Evolutionary conservation across 1,284 basidiomycete species (phyloP), one percentile per base, ranked within the genome.

Genomic region (Fistulinella staudtii): DNA sequence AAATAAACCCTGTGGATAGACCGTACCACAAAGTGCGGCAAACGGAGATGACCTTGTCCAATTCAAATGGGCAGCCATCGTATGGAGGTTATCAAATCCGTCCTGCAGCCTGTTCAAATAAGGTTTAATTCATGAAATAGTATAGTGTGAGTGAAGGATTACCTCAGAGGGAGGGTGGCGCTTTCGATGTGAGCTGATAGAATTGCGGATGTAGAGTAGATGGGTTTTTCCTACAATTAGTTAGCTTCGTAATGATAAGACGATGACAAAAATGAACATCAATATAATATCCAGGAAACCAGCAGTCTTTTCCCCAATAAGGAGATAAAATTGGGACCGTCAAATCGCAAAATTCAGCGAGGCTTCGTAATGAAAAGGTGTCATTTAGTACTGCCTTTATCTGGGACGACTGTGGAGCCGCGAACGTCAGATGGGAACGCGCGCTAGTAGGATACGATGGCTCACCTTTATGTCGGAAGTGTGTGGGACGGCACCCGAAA

Each of bases 161-260:
- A 84, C 84, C 85, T 75, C 27, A 83, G 57, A 3, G 84, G 79
- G 25, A 86, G 68, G 3, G 85, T 88, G 11, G 66, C 69, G 24
- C 68, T 79, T 49, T 89, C 84, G 13, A 87, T 66, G 52, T 84
- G 76, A n/a, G 82, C 66, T 1, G 86, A 80, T 7, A 87, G 58
- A 28, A 88, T 57, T 8, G 84, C 82, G 3, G 85, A 84, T 10
- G 71, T 68, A 39, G 80, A 74, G 60, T 81, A 85, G 2, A 63
- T 45, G 39, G 66, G 70, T 11, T 61, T 55, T 25, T 50, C 55
- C 77, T 84, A 54, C 35, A 38, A 23, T 27, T 23, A 43, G 36
- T 51, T 35, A 50, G 49, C 41, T 14, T 40, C 24, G 23, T 39
- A 41, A 43, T n/a, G n/a, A 36, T 24, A 17, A 35, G 39, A n/a